Evolutionary conservation across 805 yeast species (phyloP).

Genomic region (Starmerella bombi): DNA sequence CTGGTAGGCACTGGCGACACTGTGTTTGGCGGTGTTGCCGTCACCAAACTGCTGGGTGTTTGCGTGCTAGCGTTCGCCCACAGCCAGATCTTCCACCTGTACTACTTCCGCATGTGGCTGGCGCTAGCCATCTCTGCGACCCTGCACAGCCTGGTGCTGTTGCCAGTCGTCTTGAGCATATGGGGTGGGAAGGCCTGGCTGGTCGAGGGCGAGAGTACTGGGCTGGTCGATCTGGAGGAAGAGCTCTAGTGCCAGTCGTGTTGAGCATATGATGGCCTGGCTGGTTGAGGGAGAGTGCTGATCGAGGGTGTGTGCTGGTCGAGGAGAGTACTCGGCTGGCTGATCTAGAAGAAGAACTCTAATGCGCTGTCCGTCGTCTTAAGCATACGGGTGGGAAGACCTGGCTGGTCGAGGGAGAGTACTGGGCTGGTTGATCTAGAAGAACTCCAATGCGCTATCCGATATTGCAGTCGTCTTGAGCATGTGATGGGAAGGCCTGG

Average conservation of each 20-base stretch:
- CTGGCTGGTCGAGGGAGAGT: too few relatives aligned
- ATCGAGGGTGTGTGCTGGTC: too few relatives aligned
- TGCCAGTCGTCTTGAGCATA: slow-evolving; percentile 59
- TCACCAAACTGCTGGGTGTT: slow-evolving; percentile 83
- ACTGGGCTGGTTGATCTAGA: slow-evolving; percentile 23
- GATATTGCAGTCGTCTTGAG: slow-evolving; percentile 61
- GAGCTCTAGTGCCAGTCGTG: slow-evolving; percentile 19
- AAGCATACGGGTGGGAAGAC: too few relatives aligned
- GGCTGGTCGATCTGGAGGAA: slow-evolving; percentile 20
- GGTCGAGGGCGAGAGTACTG: slow-evolving; percentile 26
- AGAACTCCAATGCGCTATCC: too few relatives aligned
- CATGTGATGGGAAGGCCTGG: slow-evolving; percentile 48
- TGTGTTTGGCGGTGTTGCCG: slow-evolving; percentile 77
- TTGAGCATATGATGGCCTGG: too few relatives aligned
- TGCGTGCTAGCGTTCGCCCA: slow-evolving; percentile 72
- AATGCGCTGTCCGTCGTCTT: too few relatives aligned
- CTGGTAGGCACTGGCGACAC: slow-evolving; percentile 75
- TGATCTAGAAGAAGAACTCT: too few relatives aligned
- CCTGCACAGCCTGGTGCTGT: slow-evolving; percentile 59
- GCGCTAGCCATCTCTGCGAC: slow-evolving; percentile 65
- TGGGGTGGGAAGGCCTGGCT: slow-evolving; percentile 49
- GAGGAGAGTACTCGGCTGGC: too few relatives aligned
- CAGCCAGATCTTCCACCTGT: slow-evolving; percentile 78
- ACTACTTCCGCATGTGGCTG: slow-evolving; percentile 92
- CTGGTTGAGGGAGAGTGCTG: too few relatives aligned